phyloP scores from a whole-genome alignment of 2,329 filamentous ascomycete species.

The Xylariaceae sp. region DNA sequence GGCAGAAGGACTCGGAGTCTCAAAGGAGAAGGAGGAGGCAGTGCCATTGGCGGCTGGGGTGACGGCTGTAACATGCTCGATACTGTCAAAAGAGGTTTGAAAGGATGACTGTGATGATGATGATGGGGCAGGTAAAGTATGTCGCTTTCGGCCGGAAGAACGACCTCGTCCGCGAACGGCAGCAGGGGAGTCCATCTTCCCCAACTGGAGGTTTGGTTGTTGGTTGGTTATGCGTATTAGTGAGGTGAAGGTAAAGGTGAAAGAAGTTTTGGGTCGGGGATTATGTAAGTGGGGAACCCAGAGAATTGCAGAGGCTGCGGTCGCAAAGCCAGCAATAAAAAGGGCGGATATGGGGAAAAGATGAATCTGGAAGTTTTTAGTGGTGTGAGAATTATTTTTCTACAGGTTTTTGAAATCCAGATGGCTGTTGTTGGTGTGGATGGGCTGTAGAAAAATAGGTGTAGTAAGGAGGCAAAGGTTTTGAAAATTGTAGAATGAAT shows the following conservation, averaged over 20 bases:
- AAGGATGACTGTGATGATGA: constrained; percentile 18
- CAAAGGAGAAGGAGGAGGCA: constrained; percentile 31
- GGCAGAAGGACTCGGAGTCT: constrained; percentile 36
- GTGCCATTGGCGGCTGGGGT: constrained; percentile 26
- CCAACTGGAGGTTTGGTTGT: background rate
- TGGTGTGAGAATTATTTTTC: background rate
- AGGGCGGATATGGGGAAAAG: background rate
- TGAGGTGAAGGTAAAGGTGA: constrained; percentile 22
- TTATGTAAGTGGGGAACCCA: constrained; percentile 40
- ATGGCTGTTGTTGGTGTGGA: background rate
- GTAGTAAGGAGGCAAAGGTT: constrained; percentile 4
- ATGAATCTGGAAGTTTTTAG: constrained; percentile 1
- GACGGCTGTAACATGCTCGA: constrained; percentile 23
- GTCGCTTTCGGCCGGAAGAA: constrained; percentile 31
- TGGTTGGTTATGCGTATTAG: constrained; percentile 19
- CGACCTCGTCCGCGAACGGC: constrained; percentile 33
- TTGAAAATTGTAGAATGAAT: constrained; percentile 17
- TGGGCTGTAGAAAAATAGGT: constrained; percentile 1
- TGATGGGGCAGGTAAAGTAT: constrained; percentile 27
- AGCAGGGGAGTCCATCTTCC: constrained; percentile 35
- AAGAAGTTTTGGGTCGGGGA: constrained; percentile 35
- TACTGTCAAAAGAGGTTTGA: constrained; percentile 23
- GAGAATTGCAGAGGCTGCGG: constrained; percentile 10
- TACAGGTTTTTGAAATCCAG: background rate
- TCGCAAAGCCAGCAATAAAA: constrained; percentile 4